Percentiles rank a stretch among this genome's conserved stretches.
Evolutionary conservation across 495 filamentous ascomycete genomes (phyloP).

Genomic region (Xylaria castorea): DNA sequence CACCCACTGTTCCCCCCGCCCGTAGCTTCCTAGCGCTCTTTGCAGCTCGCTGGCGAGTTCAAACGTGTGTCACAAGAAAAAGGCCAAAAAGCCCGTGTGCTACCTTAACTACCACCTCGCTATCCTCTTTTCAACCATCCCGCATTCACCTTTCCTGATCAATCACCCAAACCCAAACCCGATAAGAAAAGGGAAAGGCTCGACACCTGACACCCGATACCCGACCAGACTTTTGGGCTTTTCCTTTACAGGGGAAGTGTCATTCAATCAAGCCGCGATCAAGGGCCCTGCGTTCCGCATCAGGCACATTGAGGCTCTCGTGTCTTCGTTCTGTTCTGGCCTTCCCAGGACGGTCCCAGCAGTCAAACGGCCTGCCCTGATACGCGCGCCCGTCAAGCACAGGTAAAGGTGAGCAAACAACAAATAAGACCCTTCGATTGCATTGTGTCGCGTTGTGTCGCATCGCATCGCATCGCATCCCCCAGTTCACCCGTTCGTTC

Average conservation of each 20-base stretch:
- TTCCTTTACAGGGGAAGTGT: constrained; percentile 52
- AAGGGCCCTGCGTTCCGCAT: constrained; percentile 8
- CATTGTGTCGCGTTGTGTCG: constrained; percentile 29
- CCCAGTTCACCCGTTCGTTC: constrained; percentile 13
- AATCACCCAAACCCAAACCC: constrained; percentile 49
- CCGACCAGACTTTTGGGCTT: constrained; percentile 38
- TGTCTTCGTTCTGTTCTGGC: not conserved
- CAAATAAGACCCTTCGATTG: constrained; percentile 37
- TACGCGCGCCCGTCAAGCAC: constrained; percentile 10
- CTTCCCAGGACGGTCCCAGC: not conserved
- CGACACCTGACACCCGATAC: constrained; percentile 41
- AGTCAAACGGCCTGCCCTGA: not conserved
- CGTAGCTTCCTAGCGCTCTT: constrained; percentile 54
- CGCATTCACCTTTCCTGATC: constrained; percentile 65
- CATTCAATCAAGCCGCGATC: constrained; percentile 18
- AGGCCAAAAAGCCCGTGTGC: constrained; percentile 50
- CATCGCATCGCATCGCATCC: constrained; percentile 37
- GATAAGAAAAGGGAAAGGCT: constrained; percentile 33
- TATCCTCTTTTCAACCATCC: constrained; percentile 67
- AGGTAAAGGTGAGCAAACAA: constrained; percentile 23
- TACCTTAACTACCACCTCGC: constrained; percentile 53
- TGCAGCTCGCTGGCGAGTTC: constrained; percentile 51
- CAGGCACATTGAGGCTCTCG: constrained; percentile 7
- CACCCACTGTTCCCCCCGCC: constrained; percentile 48
- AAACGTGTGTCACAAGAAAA: constrained; percentile 27